These are phyloP conservation scores for Monilinia laxa DNA, from an alignment of 2,329 filamentous ascomycete genomes.

Conservation along the genomic window DNA sequence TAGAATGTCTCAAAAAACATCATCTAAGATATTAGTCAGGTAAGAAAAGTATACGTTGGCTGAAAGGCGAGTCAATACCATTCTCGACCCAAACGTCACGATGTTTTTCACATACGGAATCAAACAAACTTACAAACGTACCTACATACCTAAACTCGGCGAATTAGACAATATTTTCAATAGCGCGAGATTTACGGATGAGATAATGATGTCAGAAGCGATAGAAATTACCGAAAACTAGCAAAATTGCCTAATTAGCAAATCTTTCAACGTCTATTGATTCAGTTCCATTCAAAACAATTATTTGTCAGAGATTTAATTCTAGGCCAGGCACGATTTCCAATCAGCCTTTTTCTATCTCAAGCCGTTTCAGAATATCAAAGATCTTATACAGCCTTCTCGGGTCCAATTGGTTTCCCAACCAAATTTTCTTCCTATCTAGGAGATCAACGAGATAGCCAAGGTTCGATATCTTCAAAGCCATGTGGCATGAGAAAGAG, in stretches of 20 bases:
- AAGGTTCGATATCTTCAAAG: slow-evolving; percentile 9
- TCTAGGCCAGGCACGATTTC: neutral
- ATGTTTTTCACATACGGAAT: neutral
- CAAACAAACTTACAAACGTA: slow-evolving; percentile 2
- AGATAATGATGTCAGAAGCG: slow-evolving; percentile 6
- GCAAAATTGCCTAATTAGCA: neutral
- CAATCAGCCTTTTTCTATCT: neutral
- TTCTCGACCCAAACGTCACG: slow-evolving; percentile 12
- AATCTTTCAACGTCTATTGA: neutral
- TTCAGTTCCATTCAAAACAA: neutral
- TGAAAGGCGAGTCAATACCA: slow-evolving; percentile 7
- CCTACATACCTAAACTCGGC: neutral
- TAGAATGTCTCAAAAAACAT: slow-evolving; percentile 22
- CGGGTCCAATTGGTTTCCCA: neutral
- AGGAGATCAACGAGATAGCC: slow-evolving; percentile 19
- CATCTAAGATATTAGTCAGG: slow-evolving; percentile 10
- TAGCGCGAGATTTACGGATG: neutral
- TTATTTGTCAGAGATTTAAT: neutral
- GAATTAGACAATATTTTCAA: slow-evolving; percentile 7
- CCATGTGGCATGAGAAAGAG: slow-evolving; percentile 11
- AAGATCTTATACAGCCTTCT: neutral
- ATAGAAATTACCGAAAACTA: neutral
- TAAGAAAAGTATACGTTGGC: slow-evolving; percentile 12
- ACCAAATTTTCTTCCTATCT: slow-evolving; percentile 18
- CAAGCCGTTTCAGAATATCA: neutral